Evolutionary conservation across 495 filamentous ascomycete species (phyloP).

Genomic region (Penicillium bialowiezense): DNA sequence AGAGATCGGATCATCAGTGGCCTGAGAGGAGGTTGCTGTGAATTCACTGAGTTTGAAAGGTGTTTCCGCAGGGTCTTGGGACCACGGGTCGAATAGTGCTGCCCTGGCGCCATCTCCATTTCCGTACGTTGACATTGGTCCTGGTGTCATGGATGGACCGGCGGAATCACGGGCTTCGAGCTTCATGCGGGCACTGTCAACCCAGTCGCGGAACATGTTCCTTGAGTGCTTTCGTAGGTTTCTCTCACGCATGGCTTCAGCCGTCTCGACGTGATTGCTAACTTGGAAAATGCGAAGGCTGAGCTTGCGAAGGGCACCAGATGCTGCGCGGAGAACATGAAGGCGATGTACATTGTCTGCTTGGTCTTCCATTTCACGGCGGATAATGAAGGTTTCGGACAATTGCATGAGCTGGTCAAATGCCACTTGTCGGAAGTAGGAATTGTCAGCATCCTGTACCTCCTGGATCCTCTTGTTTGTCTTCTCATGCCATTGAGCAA

Average conservation of each 20-base stretch:
- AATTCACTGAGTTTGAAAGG: slow-evolving; percentile 49
- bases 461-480: slow-evolving; percentile 37
- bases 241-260: slow-evolving; percentile 54
- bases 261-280: slow-evolving; percentile 42
- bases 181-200: slow-evolving; percentile 44
- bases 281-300: slow-evolving; percentile 53
- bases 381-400: slow-evolving; percentile 39
- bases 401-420: slow-evolving; percentile 46
- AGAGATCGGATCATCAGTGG: slow-evolving; percentile 27
- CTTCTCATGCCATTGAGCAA: slow-evolving; percentile 44
- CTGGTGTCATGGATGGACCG: slow-evolving; percentile 33
- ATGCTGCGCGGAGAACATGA: slow-evolving; percentile 44
- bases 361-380: slow-evolving; percentile 47
- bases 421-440: slow-evolving; percentile 41
- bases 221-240: slow-evolving; percentile 53
- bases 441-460: slow-evolving; percentile 38
- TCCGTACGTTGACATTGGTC: slow-evolving; percentile 25
- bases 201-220: slow-evolving; percentile 59
- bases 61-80: slow-evolving; percentile 38
- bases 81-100: slow-evolving; percentile 42
- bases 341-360: slow-evolving; percentile 45
- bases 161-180: slow-evolving; percentile 36
- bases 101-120: slow-evolving; percentile 27
- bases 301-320: slow-evolving; percentile 45
- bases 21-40: slow-evolving; percentile 16